These are phyloP conservation scores for Metarhizium sp. DNA, from an alignment of 2,329 filamentous ascomycete species.

Conservation along the genomic window DNA sequence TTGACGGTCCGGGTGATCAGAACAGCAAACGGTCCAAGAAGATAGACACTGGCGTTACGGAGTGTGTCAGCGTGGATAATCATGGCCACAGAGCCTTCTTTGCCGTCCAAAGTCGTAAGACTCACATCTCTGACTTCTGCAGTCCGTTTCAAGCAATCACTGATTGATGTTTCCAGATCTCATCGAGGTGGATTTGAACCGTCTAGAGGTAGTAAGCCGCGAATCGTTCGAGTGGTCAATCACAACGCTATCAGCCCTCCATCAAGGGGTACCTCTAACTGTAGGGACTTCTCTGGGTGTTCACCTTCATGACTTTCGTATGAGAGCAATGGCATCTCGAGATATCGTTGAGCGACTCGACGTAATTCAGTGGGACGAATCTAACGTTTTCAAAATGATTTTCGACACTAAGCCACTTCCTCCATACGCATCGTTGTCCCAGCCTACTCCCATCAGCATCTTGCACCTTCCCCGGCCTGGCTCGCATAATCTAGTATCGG, in stretches of 20 bases:
- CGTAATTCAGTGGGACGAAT: conserved; percentile 11
- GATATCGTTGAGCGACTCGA: conserved; percentile 29
- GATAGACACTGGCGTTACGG: conserved; percentile 64
- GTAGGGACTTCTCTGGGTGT: conserved; percentile 76
- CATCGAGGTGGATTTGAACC: conserved; percentile 73
- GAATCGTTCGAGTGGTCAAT: conserved; percentile 74
- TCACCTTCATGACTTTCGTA: conserved; percentile 71
- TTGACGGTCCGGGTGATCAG: conserved; percentile 36
- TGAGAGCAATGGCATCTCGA: conserved; percentile 19
- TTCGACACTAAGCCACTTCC: conserved; percentile 44
- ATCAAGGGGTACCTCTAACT: conserved; percentile 61
- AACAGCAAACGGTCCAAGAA: conserved; percentile 46
- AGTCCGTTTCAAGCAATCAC: neutral
- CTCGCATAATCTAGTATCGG: conserved; percentile 45
- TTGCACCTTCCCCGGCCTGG: conserved; percentile 60
- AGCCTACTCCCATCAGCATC: conserved; percentile 75
- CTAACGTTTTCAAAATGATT: conserved; percentile 27
- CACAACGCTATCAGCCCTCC: conserved; percentile 66
- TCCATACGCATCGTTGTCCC: conserved; percentile 62
- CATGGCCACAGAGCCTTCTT: conserved; percentile 62
- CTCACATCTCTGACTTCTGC: neutral
- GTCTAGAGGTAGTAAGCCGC: conserved; percentile 58
- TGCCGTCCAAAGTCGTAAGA: conserved; percentile 62
- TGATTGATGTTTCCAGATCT: conserved; percentile 34
- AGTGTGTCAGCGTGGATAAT: conserved; percentile 75